These are phyloP conservation scores for Hemisphaericaspora lyxosophila DNA, from an alignment of 1,139 yeast species.

Conservation along the genomic window DNA sequence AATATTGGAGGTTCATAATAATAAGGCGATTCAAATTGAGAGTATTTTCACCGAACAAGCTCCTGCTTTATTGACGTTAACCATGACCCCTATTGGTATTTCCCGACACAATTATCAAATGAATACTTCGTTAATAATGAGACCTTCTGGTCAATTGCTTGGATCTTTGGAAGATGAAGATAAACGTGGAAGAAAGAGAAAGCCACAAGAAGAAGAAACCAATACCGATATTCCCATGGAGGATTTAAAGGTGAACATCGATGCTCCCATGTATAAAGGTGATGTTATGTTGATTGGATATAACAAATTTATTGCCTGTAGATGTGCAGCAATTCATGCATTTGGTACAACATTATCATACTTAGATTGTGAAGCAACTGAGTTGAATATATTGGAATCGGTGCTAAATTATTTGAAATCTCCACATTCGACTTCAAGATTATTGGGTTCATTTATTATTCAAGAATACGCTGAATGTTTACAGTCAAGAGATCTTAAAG, in stretches of 20 bases:
- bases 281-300: constrained; percentile 84
- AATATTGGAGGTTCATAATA: constrained; percentile 42
- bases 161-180: constrained; percentile 24
- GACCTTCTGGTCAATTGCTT: constrained; percentile 72
- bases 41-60: constrained; percentile 42
- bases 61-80: constrained; percentile 61
- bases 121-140: constrained; percentile 70
- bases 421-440: constrained; percentile 77
- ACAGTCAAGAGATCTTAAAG: constrained; percentile 17
- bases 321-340: constrained; percentile 74
- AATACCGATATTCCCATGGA: constrained; percentile 50
- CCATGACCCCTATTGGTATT: constrained; percentile 94
- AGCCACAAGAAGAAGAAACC: constrained; percentile 30
- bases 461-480: constrained; percentile 65
- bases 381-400: constrained; percentile 39
- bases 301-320: constrained; percentile 72
- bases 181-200: constrained; percentile 36
- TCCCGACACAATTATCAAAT: constrained; percentile 85
- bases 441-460: constrained; percentile 66
- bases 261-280: constrained; percentile 88
- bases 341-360: constrained; percentile 69
- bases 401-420: constrained; percentile 48
- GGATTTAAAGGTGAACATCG: constrained; percentile 75
- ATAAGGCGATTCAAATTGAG: constrained; percentile 23
- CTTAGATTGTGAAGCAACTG: constrained; percentile 40